Base-by-base conservation (phyloP, 2,329 filamentous ascomycete genomes). In the Nemania serpens region DNA sequence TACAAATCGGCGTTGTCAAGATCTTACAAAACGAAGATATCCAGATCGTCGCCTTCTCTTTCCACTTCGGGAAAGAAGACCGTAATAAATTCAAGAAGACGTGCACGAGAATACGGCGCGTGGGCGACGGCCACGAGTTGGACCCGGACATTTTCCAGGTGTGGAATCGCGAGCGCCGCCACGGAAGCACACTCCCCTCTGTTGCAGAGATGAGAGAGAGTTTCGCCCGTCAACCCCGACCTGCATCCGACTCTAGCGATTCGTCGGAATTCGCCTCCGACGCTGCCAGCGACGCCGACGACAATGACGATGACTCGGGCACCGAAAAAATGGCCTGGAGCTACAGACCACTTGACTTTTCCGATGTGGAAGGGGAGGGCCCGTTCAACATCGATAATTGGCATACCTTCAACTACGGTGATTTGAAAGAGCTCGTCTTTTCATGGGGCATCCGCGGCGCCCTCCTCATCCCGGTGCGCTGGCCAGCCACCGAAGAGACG, bases 391-490 rank as follows among this genome's bases (percentile, higher is more conserved):
- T 49, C 6, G n/a, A 49, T 7, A 22, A 5, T 4, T 59, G 56
- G 56, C 20, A 48, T 25, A 4, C 5, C 3, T 15, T 18, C 6
- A 9, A 36, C 1, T 33, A 15, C 13, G 5, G 13, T 2, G 25
- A 20, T 2, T 36, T 46, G 6, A 5, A 1, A 9, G 13, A 13
- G 10, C 45, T 59, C 3, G 15, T 43, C 43, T 1, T 2, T 10
- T 11, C 2, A 1, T 59, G 36, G 56, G 56, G 43, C 12, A 12
- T 59, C 37, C 36, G 17, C 2, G 50, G 22, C 22, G 45, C 18
- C 15, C 22, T 54, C 22, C 9, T 59, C 9, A 49, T 59, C n/a
- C 42, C 22, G 13, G 49, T 58, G 12, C 22, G 43, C 34, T 49
- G 12, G 10, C 25, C 5, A 15, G 6, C 25, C 9, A 18, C 11